phyloP scores from a whole-genome alignment of 805 yeast genomes.

The Kuraishia capsulata region DNA sequence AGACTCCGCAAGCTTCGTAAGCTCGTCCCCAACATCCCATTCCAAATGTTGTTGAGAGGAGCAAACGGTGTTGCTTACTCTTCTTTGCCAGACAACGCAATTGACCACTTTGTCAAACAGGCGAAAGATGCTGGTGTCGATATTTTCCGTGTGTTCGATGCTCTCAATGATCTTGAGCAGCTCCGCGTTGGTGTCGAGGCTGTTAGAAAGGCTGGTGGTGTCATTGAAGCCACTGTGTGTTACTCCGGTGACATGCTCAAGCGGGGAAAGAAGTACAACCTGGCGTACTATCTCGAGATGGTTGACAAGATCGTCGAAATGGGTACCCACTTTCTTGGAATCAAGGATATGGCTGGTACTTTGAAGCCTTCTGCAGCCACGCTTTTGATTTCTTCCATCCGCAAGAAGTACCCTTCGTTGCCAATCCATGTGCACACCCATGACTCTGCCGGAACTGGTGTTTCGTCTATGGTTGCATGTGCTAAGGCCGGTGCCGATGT shows the following conservation, averaged over 20 bases:
- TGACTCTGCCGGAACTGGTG: constrained; percentile 99
- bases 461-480: constrained; percentile 90
- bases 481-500: constrained; percentile 97
- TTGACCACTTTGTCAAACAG: constrained; percentile 91
- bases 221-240: constrained; percentile 96
- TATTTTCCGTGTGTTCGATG: constrained; percentile 96
- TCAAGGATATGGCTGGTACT: constrained; percentile 99
- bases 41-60: constrained; percentile 98
- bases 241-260: constrained; percentile 98
- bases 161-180: constrained; percentile 93
- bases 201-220: constrained; percentile 97
- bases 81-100: constrained; percentile 96
- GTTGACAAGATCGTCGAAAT: constrained; percentile 77
- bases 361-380: constrained; percentile 92
- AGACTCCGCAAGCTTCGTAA: constrained; percentile 81
- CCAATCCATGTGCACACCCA: constrained; percentile 99
- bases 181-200: constrained; percentile 97
- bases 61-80: constrained; percentile 99
- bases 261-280: constrained; percentile 92
- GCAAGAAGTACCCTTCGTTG: constrained; percentile 82
- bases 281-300: constrained; percentile 77
- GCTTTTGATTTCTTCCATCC: constrained; percentile 66
- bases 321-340: constrained; percentile 97
- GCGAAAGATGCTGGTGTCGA: constrained; percentile 97
- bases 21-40: constrained; percentile 95